Base-by-base conservation (phyloP, 345 rosid genomes). In the Camelina laxa region DNA sequence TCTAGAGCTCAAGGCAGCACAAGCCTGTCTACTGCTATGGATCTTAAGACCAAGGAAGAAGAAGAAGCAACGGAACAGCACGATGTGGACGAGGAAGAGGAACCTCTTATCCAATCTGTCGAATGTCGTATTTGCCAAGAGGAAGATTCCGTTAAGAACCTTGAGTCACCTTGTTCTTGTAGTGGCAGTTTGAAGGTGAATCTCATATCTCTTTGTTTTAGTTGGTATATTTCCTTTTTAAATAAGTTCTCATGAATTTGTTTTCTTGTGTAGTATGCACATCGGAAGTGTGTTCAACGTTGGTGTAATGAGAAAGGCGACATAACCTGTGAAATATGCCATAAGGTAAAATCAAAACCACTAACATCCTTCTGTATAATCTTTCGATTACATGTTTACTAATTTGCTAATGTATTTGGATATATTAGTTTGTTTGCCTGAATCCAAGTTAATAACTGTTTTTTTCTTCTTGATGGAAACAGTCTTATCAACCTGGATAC, bases 91-190 rank as follows among this genome's bases (percentile, higher is more conserved):
- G 79, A 57, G 1, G 87, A 83, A 77, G 78, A 78, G 60, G 89
- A 89, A 58, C 99, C 96, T 41, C 87, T 95, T 69, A 85, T 95
- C 66, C 89, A 86, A 75, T 84, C 51, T 0, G 87, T 82, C 49
- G 99, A 95, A 74, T 95, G 99, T 24, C 97, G 99, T 74, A 95
- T 95, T 75, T 95, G 99, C 75, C 99, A 95, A 86, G 99, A 95
- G 75, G 99, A 95, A 79, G 99, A 92, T 59, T 82, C 78, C 21
- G 44, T 90, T 56, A 85, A 79, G 78, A 89, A 89, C 81, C 80
- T 95, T 82, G 99, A 95, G 85, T 78, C 83, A 36, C 99, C 99
- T 39, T 95, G 99, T 87, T 87, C 89, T 45, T 95, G 99, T 76
- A 85, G 89, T 45, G 99, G 99, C 67, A 95, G 99, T 73, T 85